These are phyloP conservation scores for Rhynchosporium graminicola DNA, from an alignment of 2,329 filamentous ascomycete genomes.

Conservation along the genomic window DNA sequence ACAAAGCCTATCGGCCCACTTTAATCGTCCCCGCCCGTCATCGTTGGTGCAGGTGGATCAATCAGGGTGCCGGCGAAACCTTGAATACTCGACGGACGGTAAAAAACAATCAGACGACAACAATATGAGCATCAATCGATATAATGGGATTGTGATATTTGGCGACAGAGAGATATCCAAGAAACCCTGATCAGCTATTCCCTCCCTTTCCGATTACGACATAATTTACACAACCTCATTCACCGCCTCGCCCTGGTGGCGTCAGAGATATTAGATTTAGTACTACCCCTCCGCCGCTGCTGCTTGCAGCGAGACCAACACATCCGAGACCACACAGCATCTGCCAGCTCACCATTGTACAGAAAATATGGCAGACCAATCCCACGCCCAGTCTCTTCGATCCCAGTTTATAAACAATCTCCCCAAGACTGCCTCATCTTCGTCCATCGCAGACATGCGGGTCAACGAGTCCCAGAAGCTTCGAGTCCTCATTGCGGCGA, in stretches of 20 bases:
- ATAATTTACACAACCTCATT: not conserved
- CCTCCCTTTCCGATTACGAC: not conserved
- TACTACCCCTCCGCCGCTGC: conserved; percentile 9
- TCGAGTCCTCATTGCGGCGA: conserved; percentile 64
- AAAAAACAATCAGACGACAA: not conserved
- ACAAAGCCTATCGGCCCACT: not conserved
- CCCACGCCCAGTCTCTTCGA: conserved; percentile 22
- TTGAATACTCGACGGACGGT: not conserved
- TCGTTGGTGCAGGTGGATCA: not conserved
- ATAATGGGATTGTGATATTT: no score
- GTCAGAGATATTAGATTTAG: not conserved
- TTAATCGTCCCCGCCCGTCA: not conserved
- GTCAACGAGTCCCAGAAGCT: conserved; percentile 56
- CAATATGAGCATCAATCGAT: not conserved
- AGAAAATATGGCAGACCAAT: conserved; percentile 28
- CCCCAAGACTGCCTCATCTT: conserved; percentile 32
- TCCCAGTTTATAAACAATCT: conserved; percentile 23
- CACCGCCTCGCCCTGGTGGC: not conserved
- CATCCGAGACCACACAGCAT: not conserved
- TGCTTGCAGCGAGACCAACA: conserved; percentile 8
- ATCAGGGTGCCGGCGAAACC: not conserved
- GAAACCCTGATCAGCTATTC: not conserved
- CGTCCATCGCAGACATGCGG: conserved; percentile 38
- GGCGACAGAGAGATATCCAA: no score
- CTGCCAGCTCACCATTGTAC: conserved; percentile 5